Evolutionary conservation across 192 early-diverging fungal genomes (phyloP).

Genomic region (Powellomyces hirtus): DNA sequence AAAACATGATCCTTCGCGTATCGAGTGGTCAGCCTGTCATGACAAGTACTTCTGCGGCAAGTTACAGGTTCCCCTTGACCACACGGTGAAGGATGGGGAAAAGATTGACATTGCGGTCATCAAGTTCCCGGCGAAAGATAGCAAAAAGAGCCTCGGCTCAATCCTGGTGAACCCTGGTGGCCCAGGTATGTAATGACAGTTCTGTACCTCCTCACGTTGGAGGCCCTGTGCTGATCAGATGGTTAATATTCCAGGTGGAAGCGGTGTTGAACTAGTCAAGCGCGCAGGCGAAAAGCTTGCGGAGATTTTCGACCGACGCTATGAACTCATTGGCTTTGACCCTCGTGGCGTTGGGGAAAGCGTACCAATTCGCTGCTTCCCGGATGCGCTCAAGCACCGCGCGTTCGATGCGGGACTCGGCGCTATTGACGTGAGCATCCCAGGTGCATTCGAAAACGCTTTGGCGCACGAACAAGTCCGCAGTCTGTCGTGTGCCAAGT

Average conservation of each 20-base stretch:
- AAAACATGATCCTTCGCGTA: too few relatives aligned
- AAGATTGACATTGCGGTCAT: constrained; percentile 24
- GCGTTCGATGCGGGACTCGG: constrained; percentile 1
- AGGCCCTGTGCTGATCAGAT: too few relatives aligned
- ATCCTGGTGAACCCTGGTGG: constrained; percentile 36
- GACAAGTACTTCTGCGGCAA: constrained; percentile 14
- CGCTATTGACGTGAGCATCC: neutral
- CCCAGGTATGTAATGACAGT: neutral
- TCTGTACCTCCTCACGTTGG: too few relatives aligned
- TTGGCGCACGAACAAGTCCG: constrained; percentile 1
- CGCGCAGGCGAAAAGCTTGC: constrained; percentile 11
- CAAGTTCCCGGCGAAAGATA: constrained; percentile 10
- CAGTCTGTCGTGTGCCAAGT: constrained; percentile 20
- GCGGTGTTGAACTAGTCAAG: constrained; percentile 25
- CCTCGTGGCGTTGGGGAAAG: constrained; percentile 41
- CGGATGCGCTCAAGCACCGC: constrained; percentile 4
- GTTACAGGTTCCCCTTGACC: constrained; percentile 35
- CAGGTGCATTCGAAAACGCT: neutral
- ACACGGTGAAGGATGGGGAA: constrained; percentile 4
- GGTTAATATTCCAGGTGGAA: constrained; percentile 44
- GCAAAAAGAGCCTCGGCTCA: constrained; percentile 4
- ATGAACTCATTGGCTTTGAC: constrained; percentile 42
- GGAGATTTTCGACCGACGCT: constrained; percentile 19
- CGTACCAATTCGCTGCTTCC: constrained; percentile 26
- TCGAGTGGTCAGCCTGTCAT: constrained; percentile 15